A percentile compares a stretch with the other conserved stretches of the same genome.
Conservation (phyloP, 2,329 filamentous ascomycete species). For the Cercospora beticola region DNA sequence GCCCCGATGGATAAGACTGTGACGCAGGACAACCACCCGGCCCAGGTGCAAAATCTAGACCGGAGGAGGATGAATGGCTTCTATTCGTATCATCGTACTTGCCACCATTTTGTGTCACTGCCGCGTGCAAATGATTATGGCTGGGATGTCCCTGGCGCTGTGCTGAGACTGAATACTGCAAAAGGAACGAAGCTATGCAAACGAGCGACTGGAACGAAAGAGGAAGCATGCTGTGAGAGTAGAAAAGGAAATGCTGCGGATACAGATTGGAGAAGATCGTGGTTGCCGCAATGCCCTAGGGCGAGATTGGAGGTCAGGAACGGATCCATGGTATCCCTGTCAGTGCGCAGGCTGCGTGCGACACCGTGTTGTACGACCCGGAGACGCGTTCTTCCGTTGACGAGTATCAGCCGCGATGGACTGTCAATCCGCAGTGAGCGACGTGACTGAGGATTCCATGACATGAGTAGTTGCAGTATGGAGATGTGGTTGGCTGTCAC, state of each 20-base stretch:
- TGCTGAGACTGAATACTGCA: background rate
- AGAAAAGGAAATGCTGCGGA: background rate
- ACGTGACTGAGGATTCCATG: background rate
- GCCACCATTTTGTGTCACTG: background rate
- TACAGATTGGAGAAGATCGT: background rate
- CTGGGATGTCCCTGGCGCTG: background rate
- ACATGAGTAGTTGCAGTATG: background rate
- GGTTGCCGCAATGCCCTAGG: background rate
- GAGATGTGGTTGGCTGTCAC: background rate
- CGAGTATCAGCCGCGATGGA: background rate
- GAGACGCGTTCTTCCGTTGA: background rate
- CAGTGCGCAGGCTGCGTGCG: background rate
- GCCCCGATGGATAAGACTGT: background rate
- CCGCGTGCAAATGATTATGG: background rate
- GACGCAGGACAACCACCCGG: background rate
- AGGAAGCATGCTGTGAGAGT: background rate
- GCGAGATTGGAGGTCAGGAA: background rate
- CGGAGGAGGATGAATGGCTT: background rate
- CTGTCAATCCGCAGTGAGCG: background rate
- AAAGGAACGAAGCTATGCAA: background rate
- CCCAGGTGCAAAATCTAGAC: background rate
- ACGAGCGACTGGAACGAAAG: conserved; percentile 12
- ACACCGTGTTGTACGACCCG: background rate
- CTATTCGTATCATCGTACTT: background rate
- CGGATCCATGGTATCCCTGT: background rate